phyloP scores from a whole-genome alignment of 1,139 yeast species.

The Sugiyamaella xylanicola region DNA sequence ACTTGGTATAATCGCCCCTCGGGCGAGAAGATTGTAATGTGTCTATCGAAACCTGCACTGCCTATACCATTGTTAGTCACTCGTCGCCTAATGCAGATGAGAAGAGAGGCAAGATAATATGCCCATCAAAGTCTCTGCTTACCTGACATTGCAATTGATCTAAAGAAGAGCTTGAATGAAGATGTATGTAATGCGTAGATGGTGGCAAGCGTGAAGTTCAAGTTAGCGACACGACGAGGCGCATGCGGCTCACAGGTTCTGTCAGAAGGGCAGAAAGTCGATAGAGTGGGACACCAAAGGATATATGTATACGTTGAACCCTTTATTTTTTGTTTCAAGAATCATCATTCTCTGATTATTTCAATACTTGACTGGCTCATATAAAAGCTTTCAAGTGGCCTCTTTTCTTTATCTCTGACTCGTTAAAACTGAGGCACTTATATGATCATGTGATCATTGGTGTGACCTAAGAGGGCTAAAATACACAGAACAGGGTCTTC shows the following conservation, averaged over 20 bases:
- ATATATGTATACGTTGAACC: background rate
- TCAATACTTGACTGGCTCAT: too few relatives aligned
- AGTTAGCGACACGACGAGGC: background rate
- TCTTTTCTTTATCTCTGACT: too few relatives aligned
- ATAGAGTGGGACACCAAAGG: background rate
- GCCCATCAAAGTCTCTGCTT: background rate
- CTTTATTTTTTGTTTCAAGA: background rate
- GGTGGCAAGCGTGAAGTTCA: background rate
- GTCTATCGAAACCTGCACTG: conserved; percentile 91
- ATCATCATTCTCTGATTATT: too few relatives aligned
- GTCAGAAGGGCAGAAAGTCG: too few relatives aligned
- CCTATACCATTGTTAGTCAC: conserved; percentile 24
- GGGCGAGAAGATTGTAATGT: conserved; percentile 96
- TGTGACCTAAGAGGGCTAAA: too few relatives aligned
- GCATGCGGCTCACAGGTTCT: background rate
- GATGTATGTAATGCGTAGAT: background rate
- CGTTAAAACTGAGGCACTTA: too few relatives aligned
- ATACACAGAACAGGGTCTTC: too few relatives aligned
- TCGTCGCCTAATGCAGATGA: background rate
- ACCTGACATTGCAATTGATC: conserved; percentile 19
- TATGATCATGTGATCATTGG: too few relatives aligned
- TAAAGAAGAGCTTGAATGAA: background rate
- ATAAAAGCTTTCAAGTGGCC: too few relatives aligned
- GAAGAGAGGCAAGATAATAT: too few relatives aligned
- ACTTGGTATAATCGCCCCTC: conserved; percentile 98